Evolutionary conservation across 176 grass and related monocot species (phyloP), one percentile per base, ranked within the genome.

Genomic region (Raddia distichophylla): DNA sequence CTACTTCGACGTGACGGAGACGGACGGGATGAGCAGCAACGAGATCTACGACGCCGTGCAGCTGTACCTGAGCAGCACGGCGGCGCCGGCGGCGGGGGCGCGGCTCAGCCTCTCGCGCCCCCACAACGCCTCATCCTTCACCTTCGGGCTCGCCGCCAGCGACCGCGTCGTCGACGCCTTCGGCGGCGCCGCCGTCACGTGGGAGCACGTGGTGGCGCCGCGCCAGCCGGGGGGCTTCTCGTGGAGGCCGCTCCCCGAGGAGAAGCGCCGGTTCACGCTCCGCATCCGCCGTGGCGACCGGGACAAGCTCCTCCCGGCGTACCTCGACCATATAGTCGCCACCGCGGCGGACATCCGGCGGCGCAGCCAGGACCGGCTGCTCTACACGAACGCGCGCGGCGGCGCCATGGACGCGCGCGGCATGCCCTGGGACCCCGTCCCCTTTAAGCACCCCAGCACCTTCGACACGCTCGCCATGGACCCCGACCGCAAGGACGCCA

Each of bases 391-490:
- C 84, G 62, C 94, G 7, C 86, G 91, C 42, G 94, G 91, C 59
- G 88, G 91, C 1, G 27, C 60, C 73, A 93, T 91, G 88, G 91
- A 97, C 81, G 45, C 60, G 46, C 86, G 94, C 7, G 94, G 88
- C 11, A 81, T 89, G 52, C 94, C 94, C 0, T 97, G 94, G 94
- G 91, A 90, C 44, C 76, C 87, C 2, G 94, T 97, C 4, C 91
- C 94, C 1, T 97, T 97, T 80, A 97, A 97, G 85, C 94, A 97
- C 67, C 94, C 94, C 0, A 94, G 91, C 77, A 97, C 91, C 32
- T 97, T 97, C 83, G 76, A 80, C 71, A 97, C 94, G 55, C 94
- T 97, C n/a, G 94, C 94, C 74, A 94, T 97, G 91, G 91, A 97
- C 77, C 91, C 87, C 0, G 60, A 40, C 0, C 62, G 68, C 48